phyloP scores from a whole-genome alignment of 83 land plant species.

The Diphasiastrum complanatum region DNA sequence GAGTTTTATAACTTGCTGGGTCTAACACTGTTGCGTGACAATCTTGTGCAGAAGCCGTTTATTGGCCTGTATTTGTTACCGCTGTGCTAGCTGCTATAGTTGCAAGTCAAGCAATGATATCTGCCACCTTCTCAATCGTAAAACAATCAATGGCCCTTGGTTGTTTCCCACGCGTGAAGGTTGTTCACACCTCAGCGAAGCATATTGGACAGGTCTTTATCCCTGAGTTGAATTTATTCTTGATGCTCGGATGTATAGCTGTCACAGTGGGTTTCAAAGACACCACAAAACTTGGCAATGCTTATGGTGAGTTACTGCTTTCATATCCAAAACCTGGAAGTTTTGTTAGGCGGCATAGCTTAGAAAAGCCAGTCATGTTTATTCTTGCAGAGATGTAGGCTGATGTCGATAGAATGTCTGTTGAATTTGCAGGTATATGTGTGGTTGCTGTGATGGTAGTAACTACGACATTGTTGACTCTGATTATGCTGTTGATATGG shows the following conservation, averaged over 20 bases:
- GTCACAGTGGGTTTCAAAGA: conserved; percentile 53
- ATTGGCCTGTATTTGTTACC: too few relatives aligned
- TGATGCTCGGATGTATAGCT: conserved; percentile 52
- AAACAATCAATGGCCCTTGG: conserved; percentile 47
- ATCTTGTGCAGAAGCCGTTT: too few relatives aligned
- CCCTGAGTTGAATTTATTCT: conserved; percentile 59
- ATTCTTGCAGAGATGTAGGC: background rate
- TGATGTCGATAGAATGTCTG: background rate
- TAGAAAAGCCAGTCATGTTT: background rate
- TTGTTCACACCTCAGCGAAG: conserved; percentile 48
- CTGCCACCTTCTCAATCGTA: conserved; percentile 50
- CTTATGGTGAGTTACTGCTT: conserved; percentile 39
- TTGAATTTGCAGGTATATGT: conserved; percentile 39
- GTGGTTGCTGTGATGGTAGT: conserved; percentile 49
- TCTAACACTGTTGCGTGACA: too few relatives aligned
- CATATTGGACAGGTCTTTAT: conserved; percentile 59
- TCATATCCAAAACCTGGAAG: background rate
- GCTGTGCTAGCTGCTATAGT: too few relatives aligned
- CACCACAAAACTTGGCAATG: conserved; percentile 51
- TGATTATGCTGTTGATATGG: conserved; percentile 33
- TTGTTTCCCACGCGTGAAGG: conserved; percentile 63
- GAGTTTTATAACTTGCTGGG: too few relatives aligned
- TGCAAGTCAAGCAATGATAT: conserved; percentile 54
- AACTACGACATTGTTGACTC: conserved; percentile 48
- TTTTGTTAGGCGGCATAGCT: background rate